phyloP scores from a whole-genome alignment of 1,139 yeast species.

The Blastobotrys buckinghamii region DNA sequence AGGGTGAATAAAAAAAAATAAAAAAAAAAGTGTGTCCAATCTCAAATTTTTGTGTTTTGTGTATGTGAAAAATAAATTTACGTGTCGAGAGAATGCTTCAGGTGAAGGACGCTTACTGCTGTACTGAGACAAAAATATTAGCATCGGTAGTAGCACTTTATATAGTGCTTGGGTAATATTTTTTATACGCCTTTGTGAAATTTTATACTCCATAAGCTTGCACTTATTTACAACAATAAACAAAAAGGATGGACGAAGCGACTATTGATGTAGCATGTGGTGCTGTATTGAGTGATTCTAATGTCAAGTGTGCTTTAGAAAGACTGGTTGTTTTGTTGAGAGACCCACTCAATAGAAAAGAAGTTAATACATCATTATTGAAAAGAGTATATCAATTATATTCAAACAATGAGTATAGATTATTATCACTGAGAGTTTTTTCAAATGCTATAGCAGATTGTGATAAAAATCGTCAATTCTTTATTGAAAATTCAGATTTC shows the following conservation, averaged over 20 bases:
- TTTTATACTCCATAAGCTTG: too few species aligned
- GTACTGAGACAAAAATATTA: too few species aligned
- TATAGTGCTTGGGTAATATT: too few species aligned
- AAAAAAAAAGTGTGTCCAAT: not conserved
- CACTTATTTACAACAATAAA: too few species aligned
- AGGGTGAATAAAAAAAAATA: not conserved
- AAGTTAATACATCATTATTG: not conserved
- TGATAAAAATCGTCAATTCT: slow-evolving; percentile 13
- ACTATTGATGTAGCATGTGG: slow-evolving; percentile 1
- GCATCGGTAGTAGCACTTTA: too few species aligned
- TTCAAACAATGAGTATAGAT: not conserved
- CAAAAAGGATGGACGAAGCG: not conserved
- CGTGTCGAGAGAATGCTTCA: slow-evolving; percentile 1
- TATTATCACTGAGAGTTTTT: slow-evolving; percentile 1
- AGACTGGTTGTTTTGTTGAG: slow-evolving; percentile 6
- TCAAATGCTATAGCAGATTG: slow-evolving; percentile 15
- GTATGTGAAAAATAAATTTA: too few species aligned
- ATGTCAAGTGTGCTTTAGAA: slow-evolving; percentile 1
- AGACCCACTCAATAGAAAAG: slow-evolving; percentile 4
- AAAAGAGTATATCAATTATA: slow-evolving; percentile 3
- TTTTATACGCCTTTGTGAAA: too few species aligned
- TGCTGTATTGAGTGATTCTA: not conserved
- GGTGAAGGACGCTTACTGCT: too few species aligned
- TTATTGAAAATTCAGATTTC: slow-evolving; percentile 10
- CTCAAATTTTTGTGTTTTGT: not conserved